Evolutionary conservation across 306 rosid genomes (phyloP).

Genomic region (Mimosa bimucronata): DNA sequence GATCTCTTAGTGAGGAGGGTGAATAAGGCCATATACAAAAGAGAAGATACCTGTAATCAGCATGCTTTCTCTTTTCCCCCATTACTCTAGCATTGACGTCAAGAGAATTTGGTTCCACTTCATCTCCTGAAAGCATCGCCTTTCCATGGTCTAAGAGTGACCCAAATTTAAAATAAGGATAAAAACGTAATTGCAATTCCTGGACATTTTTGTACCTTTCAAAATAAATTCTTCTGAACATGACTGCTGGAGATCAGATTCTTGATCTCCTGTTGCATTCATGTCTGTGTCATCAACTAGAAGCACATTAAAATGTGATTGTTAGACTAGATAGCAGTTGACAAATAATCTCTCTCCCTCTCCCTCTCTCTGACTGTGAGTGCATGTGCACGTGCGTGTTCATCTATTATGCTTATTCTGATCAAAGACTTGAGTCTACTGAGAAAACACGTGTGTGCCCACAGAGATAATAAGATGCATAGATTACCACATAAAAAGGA

Average conservation of each 20-base stretch:
- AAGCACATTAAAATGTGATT: slow-evolving; percentile 44
- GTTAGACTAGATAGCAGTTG: slow-evolving; percentile 36
- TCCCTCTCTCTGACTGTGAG: no score
- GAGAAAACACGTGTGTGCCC: no score
- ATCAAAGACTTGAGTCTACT: slow-evolving; percentile 17
- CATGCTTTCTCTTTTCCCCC: slow-evolving; percentile 74
- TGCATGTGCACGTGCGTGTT: neutral
- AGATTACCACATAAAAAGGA: slow-evolving; percentile 66
- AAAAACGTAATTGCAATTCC: slow-evolving; percentile 28
- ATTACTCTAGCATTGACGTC: slow-evolving; percentile 44
- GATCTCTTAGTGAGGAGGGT: slow-evolving; percentile 1
- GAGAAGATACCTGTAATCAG: slow-evolving; percentile 61
- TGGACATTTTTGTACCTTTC: slow-evolving; percentile 50
- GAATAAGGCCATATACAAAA: neutral
- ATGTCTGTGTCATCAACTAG: slow-evolving; percentile 52
- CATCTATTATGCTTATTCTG: slow-evolving; percentile 18
- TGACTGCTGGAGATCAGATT: slow-evolving; percentile 40
- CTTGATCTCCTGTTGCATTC: slow-evolving; percentile 49
- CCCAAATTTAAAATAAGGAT: slow-evolving; percentile 17
- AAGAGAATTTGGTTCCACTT: slow-evolving; percentile 46
- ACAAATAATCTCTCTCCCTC: neutral
- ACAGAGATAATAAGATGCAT: slow-evolving; percentile 8
- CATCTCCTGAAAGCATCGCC: slow-evolving; percentile 61
- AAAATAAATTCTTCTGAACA: slow-evolving; percentile 43
- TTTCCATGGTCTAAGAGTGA: slow-evolving; percentile 20